phyloP scores from a whole-genome alignment of 208 protist species.

The Leishmania gerbilli region DNA sequence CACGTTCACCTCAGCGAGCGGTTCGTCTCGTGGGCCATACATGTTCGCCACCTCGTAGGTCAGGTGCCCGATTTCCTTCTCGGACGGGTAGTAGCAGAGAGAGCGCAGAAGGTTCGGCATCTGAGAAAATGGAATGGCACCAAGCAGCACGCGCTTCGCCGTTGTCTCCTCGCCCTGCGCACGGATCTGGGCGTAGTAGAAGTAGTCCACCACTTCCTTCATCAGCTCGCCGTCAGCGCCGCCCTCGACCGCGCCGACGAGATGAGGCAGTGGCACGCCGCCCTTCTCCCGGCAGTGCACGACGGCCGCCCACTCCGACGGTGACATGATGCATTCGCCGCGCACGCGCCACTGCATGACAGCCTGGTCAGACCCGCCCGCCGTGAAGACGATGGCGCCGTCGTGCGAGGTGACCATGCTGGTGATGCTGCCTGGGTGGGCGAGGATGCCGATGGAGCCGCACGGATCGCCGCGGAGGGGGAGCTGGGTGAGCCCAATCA shows the following conservation, averaged over 20 bases:
- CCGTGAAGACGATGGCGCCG: conserved; percentile 89
- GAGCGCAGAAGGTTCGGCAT: conserved; percentile 95
- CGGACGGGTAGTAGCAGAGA: conserved; percentile 95
- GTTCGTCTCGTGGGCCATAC: conserved; percentile 58
- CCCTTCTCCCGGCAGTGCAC: conserved; percentile 25
- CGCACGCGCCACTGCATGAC: conserved; percentile 92
- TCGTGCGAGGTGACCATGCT: conserved; percentile 77
- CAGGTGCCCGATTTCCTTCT: conserved; percentile 93
- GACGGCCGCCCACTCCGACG: conserved; percentile 15
- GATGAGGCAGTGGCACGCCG: conserved; percentile 85
- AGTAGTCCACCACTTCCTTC: conserved; percentile 96
- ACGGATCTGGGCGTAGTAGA: conserved; percentile 96
- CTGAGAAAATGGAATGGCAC: conserved; percentile 89
- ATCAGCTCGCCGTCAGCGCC: conserved; percentile 88
- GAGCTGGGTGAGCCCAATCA: conserved; percentile 92
- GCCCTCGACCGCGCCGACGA: conserved; percentile 90
- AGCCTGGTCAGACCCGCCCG: conserved; percentile 89
- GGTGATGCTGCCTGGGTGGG: conserved; percentile 88
- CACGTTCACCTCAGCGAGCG: conserved; percentile 72
- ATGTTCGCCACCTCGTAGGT: conserved; percentile 92
- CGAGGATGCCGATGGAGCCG: conserved; percentile 92
- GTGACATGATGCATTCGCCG: conserved; percentile 46
- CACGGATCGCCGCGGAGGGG: conserved; percentile 93
- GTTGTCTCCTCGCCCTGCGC: conserved; percentile 95
- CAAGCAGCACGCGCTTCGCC: conserved; percentile 89